phyloP scores from a whole-genome alignment of 257 asterid species.

The Solanum paucissectum region DNA sequence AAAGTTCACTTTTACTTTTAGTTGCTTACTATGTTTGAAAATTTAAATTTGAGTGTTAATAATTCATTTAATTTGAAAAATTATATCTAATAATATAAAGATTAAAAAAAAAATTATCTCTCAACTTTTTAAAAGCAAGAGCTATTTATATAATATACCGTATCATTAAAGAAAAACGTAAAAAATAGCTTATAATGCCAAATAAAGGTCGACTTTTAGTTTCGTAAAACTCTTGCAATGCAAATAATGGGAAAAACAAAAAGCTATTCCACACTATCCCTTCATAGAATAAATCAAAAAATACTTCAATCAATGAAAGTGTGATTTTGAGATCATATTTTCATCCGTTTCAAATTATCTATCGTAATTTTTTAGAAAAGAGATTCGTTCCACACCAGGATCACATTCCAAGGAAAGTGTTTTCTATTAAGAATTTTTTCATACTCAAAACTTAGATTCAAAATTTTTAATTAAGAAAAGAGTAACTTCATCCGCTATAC shows the following conservation, averaged over 20 bases:
- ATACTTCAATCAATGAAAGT: neutral
- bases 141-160: neutral
- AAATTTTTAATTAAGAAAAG: rapidly evolving
- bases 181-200: neutral
- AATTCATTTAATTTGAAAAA: too few relatives aligned
- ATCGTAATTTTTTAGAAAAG: neutral
- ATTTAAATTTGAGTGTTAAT: too few relatives aligned
- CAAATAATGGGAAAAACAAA: neutral
- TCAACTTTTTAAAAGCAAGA: neutral
- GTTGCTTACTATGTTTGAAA: too few relatives aligned
- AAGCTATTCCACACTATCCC: neutral
- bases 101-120: neutral
- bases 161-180: neutral
- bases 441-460: too few relatives aligned
- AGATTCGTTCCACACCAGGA: rapidly evolving
- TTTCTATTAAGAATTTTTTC: too few relatives aligned
- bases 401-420: rapidly evolving
- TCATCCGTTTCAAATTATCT: neutral
- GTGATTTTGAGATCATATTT: neutral
- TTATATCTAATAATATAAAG: too few relatives aligned
- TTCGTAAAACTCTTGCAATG: neutral
- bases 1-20: too few relatives aligned
- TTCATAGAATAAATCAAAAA: neutral
- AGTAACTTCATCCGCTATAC: rapidly evolving
- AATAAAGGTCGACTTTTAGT: too few relatives aligned